Base-by-base conservation (phyloP, 176 grass and related monocot species). In the Cymbopogon citratus region DNA sequence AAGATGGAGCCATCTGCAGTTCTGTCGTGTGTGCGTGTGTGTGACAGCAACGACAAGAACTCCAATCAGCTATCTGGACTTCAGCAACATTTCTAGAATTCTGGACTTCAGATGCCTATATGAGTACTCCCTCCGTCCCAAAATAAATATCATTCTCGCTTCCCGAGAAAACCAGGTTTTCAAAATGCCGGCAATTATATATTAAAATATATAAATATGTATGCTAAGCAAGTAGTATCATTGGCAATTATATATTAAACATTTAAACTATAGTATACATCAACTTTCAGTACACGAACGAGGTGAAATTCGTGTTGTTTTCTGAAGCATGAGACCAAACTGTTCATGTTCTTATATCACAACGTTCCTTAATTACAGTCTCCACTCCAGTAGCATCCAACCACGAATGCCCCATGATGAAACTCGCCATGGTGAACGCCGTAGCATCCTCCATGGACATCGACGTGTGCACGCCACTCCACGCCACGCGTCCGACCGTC, bases 331-430 rank as follows among this genome's bases (percentile, higher is more conserved):
- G 38, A 71, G 63, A 43, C 28, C 18, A 16, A 56, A 8, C 15
- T 9, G 12, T 75, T 1, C 25, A 7, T 85, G 21, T 21, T 15
- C 18, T 52, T 19, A 52, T 52, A 21, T 57, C 19, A 56, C 51
- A 56, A 10, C 21, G 10, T 61, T 61, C n/a, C 2, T 51, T 73
- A 31, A 16, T 86, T 71, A 94, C 9, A 98, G 45, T 18, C 89
- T 92, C 1, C 7, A 93, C 88, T 67, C 89, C 88, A 0, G 81
- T 89, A 31, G 26, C 24, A 1, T 57, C 33, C 63, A 98, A 63
- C 92, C 92, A 95, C 0, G 23, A 36, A 25, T 91, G 82, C 0
- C 96, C 96, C 0, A 51, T 26, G 24, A 98, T 98, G 9, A 98
- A 95, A 14, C 85, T 65, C 0, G n/a, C 70, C 25, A 95, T 85